Base-by-base conservation (phyloP, 345 rosid species). In the Pseudoturritis turrita region DNA sequence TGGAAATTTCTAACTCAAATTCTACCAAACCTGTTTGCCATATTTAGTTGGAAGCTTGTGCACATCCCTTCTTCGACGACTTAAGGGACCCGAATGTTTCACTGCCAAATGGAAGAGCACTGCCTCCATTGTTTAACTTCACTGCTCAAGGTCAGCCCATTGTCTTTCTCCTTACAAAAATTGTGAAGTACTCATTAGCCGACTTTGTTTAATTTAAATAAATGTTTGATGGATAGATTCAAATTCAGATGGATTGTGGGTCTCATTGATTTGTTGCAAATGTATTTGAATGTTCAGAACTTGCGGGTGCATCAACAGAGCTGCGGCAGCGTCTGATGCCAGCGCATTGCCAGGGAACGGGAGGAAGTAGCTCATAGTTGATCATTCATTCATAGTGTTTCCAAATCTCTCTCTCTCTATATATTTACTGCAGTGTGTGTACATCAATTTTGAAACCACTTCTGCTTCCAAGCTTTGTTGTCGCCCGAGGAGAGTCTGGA, bases 11-110 rank as follows among this genome's bases (percentile, higher is more conserved):
- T 33, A 31, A 53, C 17, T 56, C n/a, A 52, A 50, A 19, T 41
- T 29, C 55, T n/a, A 43, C 44, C 1, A 36, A 55, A 55, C 44
- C 15, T 0, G 62, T 21, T 29, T 11, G 21, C 4, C 29, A 21
- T 76, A 7, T 72, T 61, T 82, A 96, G 99, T 70, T 92, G 89
- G 98, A 92, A 80, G 99, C 97, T 50, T 96, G 99, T 77, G 92
- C 97, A 12, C 99, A 96, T 64, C 89, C 97, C 6, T 96, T 96
- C 89, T 96, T 96, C 23, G 86, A 96, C 79, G 91, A 86, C 72
- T 65, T 96, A 79, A 78, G 99, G 78, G 81, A 89, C 18, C 97
- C 98, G 11, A 82, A 78, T 77, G 73, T 87, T 25, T 74, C 88
- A 75, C 85, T 96, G 83, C 98, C 98, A 52, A 90, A 86, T 29